Evolutionary conservation across 768 basidiomycete species (phyloP), one percentile per base, ranked within the genome.

Genomic region (Agaricus blazei): DNA sequence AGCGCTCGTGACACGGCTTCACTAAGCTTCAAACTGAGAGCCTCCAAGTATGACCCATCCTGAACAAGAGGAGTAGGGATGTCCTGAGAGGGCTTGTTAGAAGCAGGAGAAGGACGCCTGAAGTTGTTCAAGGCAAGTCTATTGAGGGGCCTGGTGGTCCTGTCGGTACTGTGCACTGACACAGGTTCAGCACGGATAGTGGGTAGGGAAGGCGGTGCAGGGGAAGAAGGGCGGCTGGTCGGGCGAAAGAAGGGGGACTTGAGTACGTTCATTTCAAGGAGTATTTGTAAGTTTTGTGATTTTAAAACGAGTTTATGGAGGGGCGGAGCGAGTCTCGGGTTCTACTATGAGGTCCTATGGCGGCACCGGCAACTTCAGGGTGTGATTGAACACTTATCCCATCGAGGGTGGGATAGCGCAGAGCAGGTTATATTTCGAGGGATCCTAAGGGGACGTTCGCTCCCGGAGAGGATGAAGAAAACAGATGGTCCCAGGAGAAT

Each of bases 1-100:
- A 92, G 74, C 3, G 88, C 85, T 69, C 81, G 88, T 52, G 88
- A 87, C 12, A 90, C 87, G 0, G 87, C 88, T 68, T 93, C 90
- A 63, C 85, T 90, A 44, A 93, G 74, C 65, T 87, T 90, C 53
- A 90, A 74, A 61, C 84, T 78, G 44, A 92, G 79, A 56, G 83
- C 80, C 65, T 90, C 86, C 51, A 91, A 75, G 69, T 90, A 92
- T 11, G 88, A 88, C 54, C 86, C 87, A 67, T 91, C 89, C 60
- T 89, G 89, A 29, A 85, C 70, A 31, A 85, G 77, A 7, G 80
- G 73, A 3, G 75, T 65, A 4, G 75, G 72, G 11, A 70, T 60
- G 3, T 74, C 64, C 46, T 62, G 63, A 3, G 73, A 64, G 14
- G 69, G 59, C 4, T 72, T 61, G 15, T 71, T 57, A 9, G 71